These are phyloP conservation scores for Gamarada debralockiae DNA, from an alignment of 495 filamentous ascomycete species.

Conservation along the genomic window DNA sequence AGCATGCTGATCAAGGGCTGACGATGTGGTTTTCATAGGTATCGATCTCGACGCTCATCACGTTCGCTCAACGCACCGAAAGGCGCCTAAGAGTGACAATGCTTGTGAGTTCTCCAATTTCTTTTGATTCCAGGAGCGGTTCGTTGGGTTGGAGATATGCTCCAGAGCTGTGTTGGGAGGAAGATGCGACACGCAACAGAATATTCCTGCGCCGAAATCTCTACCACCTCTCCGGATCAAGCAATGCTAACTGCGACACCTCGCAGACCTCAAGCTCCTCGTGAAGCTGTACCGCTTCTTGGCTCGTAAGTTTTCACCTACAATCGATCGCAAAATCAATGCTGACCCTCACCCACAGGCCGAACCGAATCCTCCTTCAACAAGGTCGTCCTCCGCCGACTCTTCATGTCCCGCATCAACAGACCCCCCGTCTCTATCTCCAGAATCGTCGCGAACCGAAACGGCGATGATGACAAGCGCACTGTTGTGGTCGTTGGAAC, in stretches of 20 bases:
- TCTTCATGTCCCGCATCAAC: conserved; percentile 97
- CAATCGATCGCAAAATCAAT: background rate
- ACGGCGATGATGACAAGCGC: conserved; percentile 71
- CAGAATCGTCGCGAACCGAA: conserved; percentile 70
- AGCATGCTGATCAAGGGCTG: conserved; percentile 53
- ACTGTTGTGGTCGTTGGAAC: conserved; percentile 90
- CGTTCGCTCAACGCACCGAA: conserved; percentile 82
- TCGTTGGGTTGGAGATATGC: too few species aligned
- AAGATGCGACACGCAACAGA: too few species aligned
- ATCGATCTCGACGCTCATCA: conserved; percentile 78
- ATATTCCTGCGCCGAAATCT: too few species aligned
- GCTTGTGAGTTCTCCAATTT: conserved; percentile 42
- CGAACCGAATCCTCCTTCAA: conserved; percentile 97
- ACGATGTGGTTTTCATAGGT: conserved; percentile 46
- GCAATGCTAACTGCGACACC: too few species aligned
- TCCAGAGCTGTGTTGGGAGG: too few species aligned
- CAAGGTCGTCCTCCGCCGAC: conserved; percentile 91
- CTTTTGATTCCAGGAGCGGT: too few species aligned
- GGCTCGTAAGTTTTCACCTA: conserved; percentile 65
- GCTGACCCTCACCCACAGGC: conserved; percentile 44
- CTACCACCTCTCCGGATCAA: too few species aligned
- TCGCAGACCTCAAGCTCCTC: conserved; percentile 74
- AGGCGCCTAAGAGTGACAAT: conserved; percentile 97
- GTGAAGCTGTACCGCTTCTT: conserved; percentile 99
- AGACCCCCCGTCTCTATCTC: conserved; percentile 91